Evolutionary conservation across 1,139 yeast species (phyloP).

Genomic region (Suhomyces guaymorum): DNA sequence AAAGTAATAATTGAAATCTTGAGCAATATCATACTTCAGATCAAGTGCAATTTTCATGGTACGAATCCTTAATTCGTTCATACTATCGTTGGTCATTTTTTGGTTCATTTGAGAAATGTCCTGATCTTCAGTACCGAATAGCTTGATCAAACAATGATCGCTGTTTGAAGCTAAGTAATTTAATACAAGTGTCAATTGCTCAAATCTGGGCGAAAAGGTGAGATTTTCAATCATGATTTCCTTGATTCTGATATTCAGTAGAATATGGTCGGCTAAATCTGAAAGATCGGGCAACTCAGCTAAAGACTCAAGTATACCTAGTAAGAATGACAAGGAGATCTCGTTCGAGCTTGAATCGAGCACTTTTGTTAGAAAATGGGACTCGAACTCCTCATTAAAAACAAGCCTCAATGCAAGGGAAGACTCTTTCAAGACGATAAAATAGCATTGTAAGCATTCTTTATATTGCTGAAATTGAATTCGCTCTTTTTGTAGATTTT

Average conservation of each 20-base stretch:
- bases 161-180: not conserved
- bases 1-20: constrained; percentile 3
- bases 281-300: not conserved
- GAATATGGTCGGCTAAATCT: not conserved
- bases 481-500: not conserved
- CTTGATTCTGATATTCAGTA: not conserved
- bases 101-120: not conserved
- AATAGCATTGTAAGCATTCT: not conserved
- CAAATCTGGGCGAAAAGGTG: not conserved
- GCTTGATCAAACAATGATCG: not conserved
- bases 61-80: constrained; percentile 3
- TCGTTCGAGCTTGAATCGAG: constrained; percentile 3
- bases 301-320: not conserved
- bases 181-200: not conserved
- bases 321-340: not conserved
- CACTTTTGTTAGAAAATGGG: constrained; percentile 4
- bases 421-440: not conserved
- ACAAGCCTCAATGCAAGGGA: constrained; percentile 1
- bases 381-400: constrained; percentile 8
- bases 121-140: not conserved
- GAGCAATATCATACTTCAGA: constrained; percentile 2
- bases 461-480: not conserved
- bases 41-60: constrained; percentile 8
- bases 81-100: not conserved
- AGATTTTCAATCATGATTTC: not conserved